Conservation (phyloP, 768 basidiomycete genomes). For the Panellus pusillus region DNA sequence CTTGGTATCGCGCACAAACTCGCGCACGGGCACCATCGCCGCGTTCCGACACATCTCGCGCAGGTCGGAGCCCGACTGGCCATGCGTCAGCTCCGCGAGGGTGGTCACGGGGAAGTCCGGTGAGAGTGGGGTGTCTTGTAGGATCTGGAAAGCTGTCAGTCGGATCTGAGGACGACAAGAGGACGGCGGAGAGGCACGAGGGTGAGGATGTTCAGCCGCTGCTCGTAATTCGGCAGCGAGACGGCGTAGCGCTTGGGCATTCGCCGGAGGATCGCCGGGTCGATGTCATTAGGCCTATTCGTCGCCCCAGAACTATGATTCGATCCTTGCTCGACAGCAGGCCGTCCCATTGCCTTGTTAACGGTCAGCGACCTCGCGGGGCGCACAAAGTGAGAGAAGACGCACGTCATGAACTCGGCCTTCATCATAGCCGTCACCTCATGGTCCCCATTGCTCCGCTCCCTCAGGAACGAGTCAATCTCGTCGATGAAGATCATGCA, state of each 20-base stretch:
- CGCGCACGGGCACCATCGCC: constrained; percentile 89
- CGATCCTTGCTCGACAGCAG: constrained; percentile 77
- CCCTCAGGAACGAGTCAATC: constrained; percentile 92
- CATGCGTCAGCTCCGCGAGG: constrained; percentile 70
- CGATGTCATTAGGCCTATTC: constrained; percentile 92
- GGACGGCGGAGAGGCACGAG: constrained; percentile 49
- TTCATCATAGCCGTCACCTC: constrained; percentile 99
- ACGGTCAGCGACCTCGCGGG: constrained; percentile 1
- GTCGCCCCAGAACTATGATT: constrained; percentile 91
- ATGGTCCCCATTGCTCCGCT: constrained; percentile 86
- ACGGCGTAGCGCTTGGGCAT: constrained; percentile 97
- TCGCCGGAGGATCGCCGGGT: constrained; percentile 83
- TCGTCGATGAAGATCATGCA: constrained; percentile 99
- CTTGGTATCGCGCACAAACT: constrained; percentile 63
- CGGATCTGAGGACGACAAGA: background rate
- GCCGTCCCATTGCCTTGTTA: constrained; percentile 88
- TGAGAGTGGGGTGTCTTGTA: constrained; percentile 71
- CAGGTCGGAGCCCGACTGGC: constrained; percentile 87
- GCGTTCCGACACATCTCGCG: constrained; percentile 91
- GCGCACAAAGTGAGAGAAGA: background rate
- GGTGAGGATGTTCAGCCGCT: constrained; percentile 80
- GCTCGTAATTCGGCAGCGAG: constrained; percentile 71
- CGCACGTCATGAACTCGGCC: constrained; percentile 38
- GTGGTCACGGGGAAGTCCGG: constrained; percentile 57
- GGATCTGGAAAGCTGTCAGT: constrained; percentile 58